These are phyloP conservation scores for Ustilago hordei DNA, from an alignment of 1,284 basidiomycete species.

Conservation along the genomic window DNA sequence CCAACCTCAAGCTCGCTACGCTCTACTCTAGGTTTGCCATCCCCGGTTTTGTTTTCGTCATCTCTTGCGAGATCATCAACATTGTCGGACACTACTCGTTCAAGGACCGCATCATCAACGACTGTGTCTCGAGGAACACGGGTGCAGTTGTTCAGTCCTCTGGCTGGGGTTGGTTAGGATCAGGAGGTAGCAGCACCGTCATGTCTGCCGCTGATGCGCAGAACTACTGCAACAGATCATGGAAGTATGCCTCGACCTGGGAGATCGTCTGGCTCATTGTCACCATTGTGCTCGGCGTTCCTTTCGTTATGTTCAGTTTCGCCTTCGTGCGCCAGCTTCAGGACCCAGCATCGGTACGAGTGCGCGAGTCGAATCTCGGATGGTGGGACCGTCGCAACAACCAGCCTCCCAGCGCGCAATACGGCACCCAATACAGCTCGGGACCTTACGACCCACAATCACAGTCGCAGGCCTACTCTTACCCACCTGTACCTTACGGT, in stretches of 20 bases:
- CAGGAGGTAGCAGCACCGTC: conserved; percentile 19
- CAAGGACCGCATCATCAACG: conserved; percentile 52
- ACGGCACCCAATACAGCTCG: conserved; percentile 18
- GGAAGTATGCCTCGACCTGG: conserved; percentile 52
- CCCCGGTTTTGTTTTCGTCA: conserved; percentile 41
- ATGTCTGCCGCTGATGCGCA: conserved; percentile 42
- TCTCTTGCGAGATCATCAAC: conserved; percentile 53
- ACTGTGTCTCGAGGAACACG: conserved; percentile 52
- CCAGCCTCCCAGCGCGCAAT: conserved; percentile 44
- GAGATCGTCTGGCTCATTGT: conserved; percentile 59
- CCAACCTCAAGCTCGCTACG: conserved; percentile 38
- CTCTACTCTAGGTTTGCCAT: conserved; percentile 42
- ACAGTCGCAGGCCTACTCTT: conserved; percentile 40
- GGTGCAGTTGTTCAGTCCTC: conserved; percentile 22
- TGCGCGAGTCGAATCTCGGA: conserved; percentile 23
- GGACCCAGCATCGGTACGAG: conserved; percentile 50
- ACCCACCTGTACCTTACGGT: conserved; percentile 45
- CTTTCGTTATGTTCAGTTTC: conserved; percentile 61
- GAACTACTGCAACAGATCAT: conserved; percentile 47
- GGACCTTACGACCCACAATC: conserved; percentile 50
- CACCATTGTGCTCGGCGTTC: conserved; percentile 45
- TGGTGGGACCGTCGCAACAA: conserved; percentile 38
- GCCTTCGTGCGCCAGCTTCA: conserved; percentile 56
- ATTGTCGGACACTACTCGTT: conserved; percentile 52
- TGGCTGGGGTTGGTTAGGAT: conserved; percentile 31